Evolutionary conservation across 2,329 filamentous ascomycete genomes (phyloP), one percentile per base, ranked within the genome.

Genomic region (Zymoseptoria ardabiliae): DNA sequence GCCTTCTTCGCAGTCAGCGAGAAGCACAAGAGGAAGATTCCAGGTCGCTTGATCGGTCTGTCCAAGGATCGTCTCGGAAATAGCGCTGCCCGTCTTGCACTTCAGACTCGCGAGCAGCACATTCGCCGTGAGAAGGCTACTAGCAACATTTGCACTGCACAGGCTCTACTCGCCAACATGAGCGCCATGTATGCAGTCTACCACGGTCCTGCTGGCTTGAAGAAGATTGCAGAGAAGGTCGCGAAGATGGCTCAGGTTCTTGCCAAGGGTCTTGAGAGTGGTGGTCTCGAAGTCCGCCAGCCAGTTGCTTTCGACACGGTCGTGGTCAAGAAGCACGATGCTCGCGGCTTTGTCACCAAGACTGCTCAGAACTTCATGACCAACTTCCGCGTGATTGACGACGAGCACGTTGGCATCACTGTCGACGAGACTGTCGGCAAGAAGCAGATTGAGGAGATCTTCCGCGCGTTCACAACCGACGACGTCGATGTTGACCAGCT

Each of bases 51-150:
- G 28, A 88, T 97, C 62, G 93, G 93, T 66, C 82, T 97, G 3
- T 96, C 93, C 55, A 96, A 95, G 75, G 93, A 97, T 72, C 84
- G 93, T 57, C 80, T 91, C 4, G 93, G 93, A 7, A 85, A 89
- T 63, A 86, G 83, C 11, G 93, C 92, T 4, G 86, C 95, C 65
- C 83, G 93, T 68, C 77, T 97, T 70, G 89, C 93, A 19, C 78
- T 97, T 56, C 93, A 97, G 77, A 97, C 93, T 9, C 83, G 93
- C 68, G 93, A 97, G 77, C 93, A 97, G 78, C 93, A 97, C 74
- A 97, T 97, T 72, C 85, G 93, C 65, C 85, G 93, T 70, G 93
- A 97, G 74, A 97, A 97, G 82, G 93, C 93, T 1, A 97, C 93
- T 1, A 96, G 91, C 79, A 97, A 97, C 72, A 92, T 97, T 61